These are phyloP conservation scores for Castanea crenata DNA, from an alignment of 306 rosid species.

Conservation along the genomic window DNA sequence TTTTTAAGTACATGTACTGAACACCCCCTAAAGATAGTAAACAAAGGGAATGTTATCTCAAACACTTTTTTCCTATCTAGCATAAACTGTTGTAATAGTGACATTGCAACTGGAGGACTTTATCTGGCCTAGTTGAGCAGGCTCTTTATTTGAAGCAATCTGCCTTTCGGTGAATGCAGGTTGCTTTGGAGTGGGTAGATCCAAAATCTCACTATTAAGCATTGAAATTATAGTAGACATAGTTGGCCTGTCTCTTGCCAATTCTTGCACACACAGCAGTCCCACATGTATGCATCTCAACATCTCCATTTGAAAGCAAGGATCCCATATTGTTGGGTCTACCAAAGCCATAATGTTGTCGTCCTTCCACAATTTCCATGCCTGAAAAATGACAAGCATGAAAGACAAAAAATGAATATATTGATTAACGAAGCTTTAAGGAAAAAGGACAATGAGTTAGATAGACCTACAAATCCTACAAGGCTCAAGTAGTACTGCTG, in stretches of 20 bases:
- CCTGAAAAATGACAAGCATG: conserved; percentile 6
- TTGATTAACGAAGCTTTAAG: no score
- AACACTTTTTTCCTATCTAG: no score
- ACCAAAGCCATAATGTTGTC: conserved; percentile 18
- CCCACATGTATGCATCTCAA: no score
- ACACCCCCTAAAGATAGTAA: no score
- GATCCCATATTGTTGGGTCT: conserved; percentile 21
- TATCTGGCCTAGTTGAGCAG: background rate
- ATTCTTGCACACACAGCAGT: no score
- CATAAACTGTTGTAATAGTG: no score
- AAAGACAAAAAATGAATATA: no score
- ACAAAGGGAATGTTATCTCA: no score
- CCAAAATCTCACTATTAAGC: conserved; percentile 39
- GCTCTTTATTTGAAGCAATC: conserved; percentile 14
- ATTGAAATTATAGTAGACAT: background rate
- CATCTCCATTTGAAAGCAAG: no score
- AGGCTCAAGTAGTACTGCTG: conserved; percentile 22
- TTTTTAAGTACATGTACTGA: no score
- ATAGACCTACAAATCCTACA: conserved; percentile 31
- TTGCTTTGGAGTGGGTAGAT: conserved; percentile 41
- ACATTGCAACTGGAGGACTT: no score
- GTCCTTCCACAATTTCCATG: conserved; percentile 43
- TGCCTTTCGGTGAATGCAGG: conserved; percentile 33
- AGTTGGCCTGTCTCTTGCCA: no score
- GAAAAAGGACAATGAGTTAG: background rate